Base-by-base conservation (phyloP, 257 asterid genomes). In the Prunella vulgaris region DNA sequence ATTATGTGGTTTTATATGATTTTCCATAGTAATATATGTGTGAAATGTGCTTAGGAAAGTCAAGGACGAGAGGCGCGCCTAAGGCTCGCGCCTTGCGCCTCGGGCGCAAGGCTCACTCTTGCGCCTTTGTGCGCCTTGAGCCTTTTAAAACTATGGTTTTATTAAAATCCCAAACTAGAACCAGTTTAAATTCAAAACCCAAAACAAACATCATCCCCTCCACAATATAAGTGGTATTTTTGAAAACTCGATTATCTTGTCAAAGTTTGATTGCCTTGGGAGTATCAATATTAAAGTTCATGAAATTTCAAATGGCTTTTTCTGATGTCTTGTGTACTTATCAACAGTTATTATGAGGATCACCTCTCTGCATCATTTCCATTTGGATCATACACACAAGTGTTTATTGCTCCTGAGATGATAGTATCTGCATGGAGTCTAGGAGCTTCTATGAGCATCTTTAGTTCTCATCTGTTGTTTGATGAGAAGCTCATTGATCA, bases 401-500 rank as follows among this genome's bases (percentile, higher is more conserved):
- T 89, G 59, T 94, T 94, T 78, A 72, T 94, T 35, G 76, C 93
- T 71, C 92, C 99, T 64, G 99, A 89, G 83, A 91, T 94, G 91
- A 87, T 91, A 64, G 78, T 91, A 68, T 89, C 99, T 56, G 89
- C 95, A 7, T 80, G 83, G 80, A 86, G 87, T 74, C 69, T 75
- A 69, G 99, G 97, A 81, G 95, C 97, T 65, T 88, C 99, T 75
- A 71, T 84, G 76, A 85, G 96, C 80, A 84, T 94, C 75, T 94
- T 94, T 84, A 94, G 97, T 78, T 89, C 97, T 66, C 93, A 94
- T 62, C 74, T 94, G 44, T 87, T 94, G 69, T 94, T 81, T 68
- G 99, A 91, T 61, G 97, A 88, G 78, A 94, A 91, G 84, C 86
- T 94, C 73, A 86, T 94, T 56, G 94, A 91, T 84, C 95, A 94